Percentiles rank a stretch among this genome's conserved stretches.
phyloP scores from a whole-genome alignment of 768 basidiomycete species.

The Gloeostereum incarnatum region DNA sequence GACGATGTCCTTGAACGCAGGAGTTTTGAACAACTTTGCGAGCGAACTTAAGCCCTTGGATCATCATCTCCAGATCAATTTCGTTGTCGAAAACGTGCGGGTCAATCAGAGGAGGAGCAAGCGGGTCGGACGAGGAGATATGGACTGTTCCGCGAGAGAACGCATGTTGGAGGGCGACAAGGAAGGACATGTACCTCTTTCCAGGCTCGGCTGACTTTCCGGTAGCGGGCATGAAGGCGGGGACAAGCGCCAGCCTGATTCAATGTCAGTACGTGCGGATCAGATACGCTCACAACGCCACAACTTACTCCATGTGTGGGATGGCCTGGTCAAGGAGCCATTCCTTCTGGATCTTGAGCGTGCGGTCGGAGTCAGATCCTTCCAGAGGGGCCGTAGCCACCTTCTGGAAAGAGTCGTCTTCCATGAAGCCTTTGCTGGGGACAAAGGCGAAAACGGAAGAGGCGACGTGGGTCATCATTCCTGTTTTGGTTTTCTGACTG shows the following conservation, averaged over 20 bases:
- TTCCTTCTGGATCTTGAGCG: no score
- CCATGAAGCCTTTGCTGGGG: no score
- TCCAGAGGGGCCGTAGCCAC: no score
- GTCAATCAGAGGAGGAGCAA: constrained; percentile 33
- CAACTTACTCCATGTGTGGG: constrained; percentile 11
- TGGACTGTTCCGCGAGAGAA: constrained; percentile 32
- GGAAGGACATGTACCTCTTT: constrained; percentile 14
- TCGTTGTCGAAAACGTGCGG: constrained; percentile 26
- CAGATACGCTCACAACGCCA: neutral
- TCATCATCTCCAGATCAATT: constrained; percentile 13
- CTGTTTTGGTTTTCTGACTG: no score
- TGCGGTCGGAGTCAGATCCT: no score
- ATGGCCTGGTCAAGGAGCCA: no score
- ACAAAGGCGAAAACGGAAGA: no score
- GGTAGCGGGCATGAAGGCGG: constrained; percentile 7
- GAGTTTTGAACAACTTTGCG: constrained; percentile 10
- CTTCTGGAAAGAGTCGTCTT: no score
- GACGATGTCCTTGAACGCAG: constrained; percentile 2
- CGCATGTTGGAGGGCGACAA: constrained; percentile 19
- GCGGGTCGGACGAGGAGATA: constrained; percentile 29
- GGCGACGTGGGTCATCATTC: no score
- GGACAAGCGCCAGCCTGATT: constrained; percentile 7
- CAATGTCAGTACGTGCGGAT: neutral
- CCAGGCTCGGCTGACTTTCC: constrained; percentile 7
- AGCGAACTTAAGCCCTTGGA: constrained; percentile 16